These are phyloP conservation scores for Phyllosticta capitalensis DNA, from an alignment of 2,329 filamentous ascomycete species.

Conservation along the genomic window DNA sequence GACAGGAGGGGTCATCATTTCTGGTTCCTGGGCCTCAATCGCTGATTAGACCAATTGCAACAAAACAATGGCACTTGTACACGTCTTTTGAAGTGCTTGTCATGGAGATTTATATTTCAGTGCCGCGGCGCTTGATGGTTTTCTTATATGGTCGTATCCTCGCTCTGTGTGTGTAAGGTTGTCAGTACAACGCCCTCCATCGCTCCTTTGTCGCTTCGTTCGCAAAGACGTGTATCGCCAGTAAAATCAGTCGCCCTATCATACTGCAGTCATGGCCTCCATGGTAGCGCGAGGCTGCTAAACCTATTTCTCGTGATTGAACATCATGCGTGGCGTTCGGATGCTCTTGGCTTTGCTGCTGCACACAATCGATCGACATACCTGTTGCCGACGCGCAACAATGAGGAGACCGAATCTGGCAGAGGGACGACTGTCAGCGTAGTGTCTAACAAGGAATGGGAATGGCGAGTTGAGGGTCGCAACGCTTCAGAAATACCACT, in stretches of 20 bases:
- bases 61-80: too few species aligned
- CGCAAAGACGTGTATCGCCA: neutral
- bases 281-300: neutral
- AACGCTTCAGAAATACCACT: neutral
- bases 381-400: neutral
- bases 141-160: too few species aligned
- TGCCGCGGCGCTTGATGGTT: too few species aligned
- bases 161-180: neutral
- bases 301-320: neutral
- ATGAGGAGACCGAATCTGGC: neutral
- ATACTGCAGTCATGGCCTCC: neutral
- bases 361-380: neutral
- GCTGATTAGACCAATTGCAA: too few species aligned
- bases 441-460: neutral
- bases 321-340: neutral
- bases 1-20: too few species aligned
- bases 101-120: too few species aligned
- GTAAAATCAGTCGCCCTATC: neutral
- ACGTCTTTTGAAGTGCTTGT: too few species aligned
- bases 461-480: neutral
- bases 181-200: neutral
- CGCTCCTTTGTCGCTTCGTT: neutral
- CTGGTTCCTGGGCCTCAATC: too few species aligned
- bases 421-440: neutral
- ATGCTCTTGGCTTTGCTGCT: neutral